Evolutionary conservation across 2,329 filamentous ascomycete species (phyloP), one percentile per base, ranked within the genome.

Genomic region (Elsinoe fawcettii): DNA sequence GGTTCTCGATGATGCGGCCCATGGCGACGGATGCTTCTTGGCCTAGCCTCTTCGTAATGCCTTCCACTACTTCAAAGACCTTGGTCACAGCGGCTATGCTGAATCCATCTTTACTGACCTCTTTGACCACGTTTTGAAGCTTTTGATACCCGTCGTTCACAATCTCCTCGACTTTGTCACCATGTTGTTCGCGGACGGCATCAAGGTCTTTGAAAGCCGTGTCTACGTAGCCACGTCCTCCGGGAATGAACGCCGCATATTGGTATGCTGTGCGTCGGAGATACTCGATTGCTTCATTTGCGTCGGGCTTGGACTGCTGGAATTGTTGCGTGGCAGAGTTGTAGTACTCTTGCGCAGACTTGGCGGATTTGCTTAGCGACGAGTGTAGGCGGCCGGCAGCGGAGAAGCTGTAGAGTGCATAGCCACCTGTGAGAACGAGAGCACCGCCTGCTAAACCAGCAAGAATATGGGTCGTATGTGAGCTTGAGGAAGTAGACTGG

Each of bases 181-280:
- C 77, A 69, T 90, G 85, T 66, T 85, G 85, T 61, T 80, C 71
- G 44, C 83, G 80, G 27, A 90, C 77, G 30, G 78, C 80, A 51
- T 90, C 86, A 43, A 88, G 74, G 63, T 90, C 86, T 22, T 85
- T 75, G 70, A 90, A 91, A 0, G 80, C 81, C 1, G 76, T 71
- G 66, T 90, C 85, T 49, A 90, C 80, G 64, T 87, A 88, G 47
- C 76, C 72, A 27, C 80, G 79, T 1, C 83, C 86, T 11, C 87
- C 87, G 0, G 87, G 87, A 27, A 91, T 80, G 76, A 85, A 88
- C 2, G 74, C 75, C 1, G 85, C 84, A 66, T 90, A 90, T 22
- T 82, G 82, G 66, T 82, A 82, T 25, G 82, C 81, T 11, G 84
- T 83, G 58, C 82, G 74, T 65, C 83, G 82, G 60, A 90, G 78